Conservation (phyloP, 163 green algal genomes). For the Chlorella variabilis region DNA sequence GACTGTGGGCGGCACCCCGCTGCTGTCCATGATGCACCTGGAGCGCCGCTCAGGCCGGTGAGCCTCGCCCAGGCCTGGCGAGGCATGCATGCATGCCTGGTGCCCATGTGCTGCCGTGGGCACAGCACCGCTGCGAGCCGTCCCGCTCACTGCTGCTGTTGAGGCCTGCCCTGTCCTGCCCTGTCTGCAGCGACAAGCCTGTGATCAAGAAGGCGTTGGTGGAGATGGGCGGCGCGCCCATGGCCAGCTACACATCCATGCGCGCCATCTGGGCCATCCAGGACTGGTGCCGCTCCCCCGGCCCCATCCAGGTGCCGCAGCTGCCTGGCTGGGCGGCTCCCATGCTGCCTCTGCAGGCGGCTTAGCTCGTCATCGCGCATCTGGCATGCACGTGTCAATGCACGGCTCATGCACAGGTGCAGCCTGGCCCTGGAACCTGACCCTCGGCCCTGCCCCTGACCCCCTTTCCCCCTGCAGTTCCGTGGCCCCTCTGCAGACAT, state of each 20-base stretch:
- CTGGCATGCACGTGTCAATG: too few species aligned
- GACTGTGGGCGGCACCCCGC: conserved; percentile 61
- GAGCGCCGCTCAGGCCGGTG: conserved; percentile 55
- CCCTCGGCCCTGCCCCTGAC: not conserved
- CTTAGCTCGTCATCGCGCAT: too few species aligned
- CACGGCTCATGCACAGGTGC: too few species aligned
- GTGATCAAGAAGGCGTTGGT: conserved; percentile 68
- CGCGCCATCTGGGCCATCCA: conserved; percentile 55
- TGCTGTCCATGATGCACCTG: conserved; percentile 66
- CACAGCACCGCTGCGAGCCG: not conserved
- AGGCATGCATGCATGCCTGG: not conserved
- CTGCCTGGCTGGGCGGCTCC: not conserved
- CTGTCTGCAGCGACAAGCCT: conserved; percentile 53
- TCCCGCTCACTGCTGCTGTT: not conserved
- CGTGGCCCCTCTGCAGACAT: conserved; percentile 24
- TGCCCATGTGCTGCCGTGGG: too few species aligned
- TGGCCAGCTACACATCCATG: conserved; percentile 38
- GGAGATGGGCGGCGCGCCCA: conserved; percentile 49
- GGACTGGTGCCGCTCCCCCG: conserved; percentile 57
- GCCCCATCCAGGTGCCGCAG: conserved; percentile 49
- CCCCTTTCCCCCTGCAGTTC: conserved; percentile 29
- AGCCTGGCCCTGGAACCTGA: not conserved
- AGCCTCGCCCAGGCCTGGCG: too few species aligned
- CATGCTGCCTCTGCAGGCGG: too few species aligned
- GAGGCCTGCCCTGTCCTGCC: not conserved